A percentile compares a stretch with the other conserved stretches of the same genome.
phyloP scores from a whole-genome alignment of 2,329 filamentous ascomycete species.

The Chaetomiaceae sp. region DNA sequence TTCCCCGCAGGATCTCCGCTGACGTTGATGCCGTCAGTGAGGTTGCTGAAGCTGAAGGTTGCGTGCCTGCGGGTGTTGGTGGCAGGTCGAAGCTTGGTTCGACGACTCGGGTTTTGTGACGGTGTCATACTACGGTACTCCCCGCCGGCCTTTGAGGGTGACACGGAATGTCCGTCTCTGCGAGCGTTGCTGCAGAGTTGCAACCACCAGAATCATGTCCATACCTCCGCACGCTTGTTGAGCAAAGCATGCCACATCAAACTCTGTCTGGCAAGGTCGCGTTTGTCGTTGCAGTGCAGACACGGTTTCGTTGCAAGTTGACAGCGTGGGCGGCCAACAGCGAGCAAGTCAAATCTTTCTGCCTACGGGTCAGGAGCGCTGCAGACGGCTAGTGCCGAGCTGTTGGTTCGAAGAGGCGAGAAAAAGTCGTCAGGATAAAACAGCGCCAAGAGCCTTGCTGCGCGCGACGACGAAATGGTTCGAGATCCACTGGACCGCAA shows the following conservation, averaged over 20 bases:
- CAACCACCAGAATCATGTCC: no score
- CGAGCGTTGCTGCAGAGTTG: no score
- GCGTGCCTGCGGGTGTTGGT: not conserved
- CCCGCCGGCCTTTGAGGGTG: constrained; percentile 11
- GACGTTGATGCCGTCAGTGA: no score
- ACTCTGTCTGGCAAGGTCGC: no score
- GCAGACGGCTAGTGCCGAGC: not conserved
- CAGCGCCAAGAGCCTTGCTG: constrained; percentile 11
- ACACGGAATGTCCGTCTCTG: no score
- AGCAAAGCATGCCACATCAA: no score
- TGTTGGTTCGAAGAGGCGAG: constrained; percentile 4
- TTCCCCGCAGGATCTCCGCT: constrained; percentile 2
- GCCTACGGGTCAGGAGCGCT: constrained; percentile 7
- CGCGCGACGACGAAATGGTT: constrained; percentile 21
- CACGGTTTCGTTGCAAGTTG: constrained; percentile 1
- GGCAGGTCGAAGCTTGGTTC: constrained; percentile 13
- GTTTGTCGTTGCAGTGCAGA: constrained; percentile 12
- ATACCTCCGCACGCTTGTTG: no score
- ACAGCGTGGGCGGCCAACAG: not conserved
- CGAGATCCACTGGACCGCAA: constrained; percentile 27
- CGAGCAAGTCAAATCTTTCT: constrained; percentile 11
- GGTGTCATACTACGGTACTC: not conserved
- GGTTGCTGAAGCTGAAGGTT: no score
- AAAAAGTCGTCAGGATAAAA: constrained; percentile 11
- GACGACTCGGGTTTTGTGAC: constrained; percentile 1